Base-by-base conservation (phyloP, 2,329 filamentous ascomycete genomes). In the Spiromastix sp. region DNA sequence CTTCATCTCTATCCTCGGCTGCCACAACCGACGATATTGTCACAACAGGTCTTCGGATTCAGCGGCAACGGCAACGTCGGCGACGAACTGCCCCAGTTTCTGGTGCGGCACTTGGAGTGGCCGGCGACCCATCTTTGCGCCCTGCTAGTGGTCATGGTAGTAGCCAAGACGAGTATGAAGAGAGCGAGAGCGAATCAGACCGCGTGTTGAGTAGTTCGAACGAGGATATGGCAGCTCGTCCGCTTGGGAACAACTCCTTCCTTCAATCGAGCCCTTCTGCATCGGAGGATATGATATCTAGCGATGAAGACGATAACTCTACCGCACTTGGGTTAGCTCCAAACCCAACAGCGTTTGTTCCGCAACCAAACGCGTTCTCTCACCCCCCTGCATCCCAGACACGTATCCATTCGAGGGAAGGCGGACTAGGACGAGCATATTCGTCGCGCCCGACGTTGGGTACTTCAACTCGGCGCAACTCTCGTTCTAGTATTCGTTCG, bases 111-210 rank as follows among this genome's bases (percentile, higher is more conserved):
- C 61, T 51, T 46, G 59, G 57, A 30, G 54, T 59, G 19, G 55
- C 59, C 40, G 50, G 62, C 34, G 52, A 57, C 37, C 63, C 63
- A 37, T 52, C 57, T 5, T 55, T 54, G 28, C 61, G 64, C 26
- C 61, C 71, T 11, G 53, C 59, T 18, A 69, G 63, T 40, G 50
- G 55, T 27, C 66, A 63, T 9, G 64, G 62, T 34, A 93, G 85
- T 59, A 93, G 87, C 51, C 85, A 94, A 56, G 87, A 94, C 48
- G 87, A 94, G 62, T 93, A 93, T 50, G 85, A 93, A 21, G 86
- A 94, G 64, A 93, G 82, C 42, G 86, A 93, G 57, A 93, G 74
- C 59, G 87, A 94, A 43, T 85, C 86, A 27, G 87, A 94, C 49
- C 74, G 71, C 37, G 66, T 77, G 33, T 65, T 79, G 63, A 74